Evolutionary conservation across 1,139 yeast genomes (phyloP), one percentile per base, ranked within the genome.

Genomic region (Kodamaea sp.): DNA sequence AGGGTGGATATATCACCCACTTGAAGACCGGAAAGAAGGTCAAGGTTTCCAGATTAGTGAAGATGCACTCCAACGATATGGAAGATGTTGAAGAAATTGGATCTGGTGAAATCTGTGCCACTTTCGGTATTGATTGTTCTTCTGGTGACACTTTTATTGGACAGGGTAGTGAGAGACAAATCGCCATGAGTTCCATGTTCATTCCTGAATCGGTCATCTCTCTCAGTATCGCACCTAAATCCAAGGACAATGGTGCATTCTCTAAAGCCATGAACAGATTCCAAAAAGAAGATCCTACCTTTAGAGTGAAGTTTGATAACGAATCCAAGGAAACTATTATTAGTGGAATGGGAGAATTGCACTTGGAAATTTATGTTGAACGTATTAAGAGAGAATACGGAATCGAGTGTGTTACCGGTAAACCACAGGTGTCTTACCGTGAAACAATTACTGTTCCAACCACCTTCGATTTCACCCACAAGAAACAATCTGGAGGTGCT

Each of bases 61-160:
- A 97, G 69, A 94, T 92, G 98, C 98, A 94, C 69, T 88, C 97
- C 31, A 88, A 90, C 47, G 98, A 92, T 62, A 88, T 90, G 97
- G 97, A 90, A 69, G 99, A 92, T 60, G 94, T 89, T 33, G 87
- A 83, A 35, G 97, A 89, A 67, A 86, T 88, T 54, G 94, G 95
- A 18, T 92, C 98, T 27, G 99, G 99, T 61, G 98, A 92, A 68
- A 92, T 92, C 52, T 94, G 99, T 70, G 99, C 99, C 35, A 92
- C 98, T 43, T 92, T 94, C 55, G 99, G 99, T 65, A 85, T 92
- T 51, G 98, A 94, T 63, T 92, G 99, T 75, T 84, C 97, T n/a
- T 94, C 98, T 7, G 99, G 99, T 57, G 98, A 92, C 59, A 89
- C 97, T 7, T 92, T 92, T 63, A 84, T 95, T 34, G 71, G 70